Evolutionary conservation across 2,329 filamentous ascomycete genomes (phyloP).

Genomic region (Clonostachys rhizophaga): DNA sequence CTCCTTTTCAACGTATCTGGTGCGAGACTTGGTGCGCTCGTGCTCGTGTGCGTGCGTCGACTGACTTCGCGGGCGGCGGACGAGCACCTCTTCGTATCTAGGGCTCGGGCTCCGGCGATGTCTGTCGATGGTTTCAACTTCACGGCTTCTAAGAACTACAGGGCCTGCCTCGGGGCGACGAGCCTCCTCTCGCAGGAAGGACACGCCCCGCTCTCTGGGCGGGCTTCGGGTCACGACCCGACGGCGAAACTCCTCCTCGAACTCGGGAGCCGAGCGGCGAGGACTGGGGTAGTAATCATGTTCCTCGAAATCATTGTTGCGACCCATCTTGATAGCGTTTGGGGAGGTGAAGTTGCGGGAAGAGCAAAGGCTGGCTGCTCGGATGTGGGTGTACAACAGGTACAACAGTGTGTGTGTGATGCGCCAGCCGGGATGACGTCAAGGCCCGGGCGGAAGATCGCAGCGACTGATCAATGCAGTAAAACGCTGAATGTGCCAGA

Average conservation of each 20-base stretch:
- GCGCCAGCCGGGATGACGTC: background rate
- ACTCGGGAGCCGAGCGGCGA: constrained; percentile 23
- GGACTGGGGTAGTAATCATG: constrained; percentile 34
- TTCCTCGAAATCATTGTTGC: constrained; percentile 37
- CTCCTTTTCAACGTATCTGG: constrained; percentile 4
- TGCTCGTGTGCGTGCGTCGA: background rate
- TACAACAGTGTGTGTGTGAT: background rate
- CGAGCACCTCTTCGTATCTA: constrained; percentile 6
- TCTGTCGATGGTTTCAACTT: constrained; percentile 50
- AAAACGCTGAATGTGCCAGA: no score
- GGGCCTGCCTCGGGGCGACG: constrained; percentile 42
- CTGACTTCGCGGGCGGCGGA: background rate
- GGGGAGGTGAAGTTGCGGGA: background rate
- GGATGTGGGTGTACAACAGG: background rate
- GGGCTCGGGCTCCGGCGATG: constrained; percentile 40
- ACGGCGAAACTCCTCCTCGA: constrained; percentile 10
- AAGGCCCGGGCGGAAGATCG: no score
- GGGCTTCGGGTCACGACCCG: constrained; percentile 14
- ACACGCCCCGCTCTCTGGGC: constrained; percentile 31
- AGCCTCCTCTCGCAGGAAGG: constrained; percentile 46
- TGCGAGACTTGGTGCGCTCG: constrained; percentile 1
- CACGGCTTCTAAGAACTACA: constrained; percentile 49
- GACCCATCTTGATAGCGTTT: constrained; percentile 15
- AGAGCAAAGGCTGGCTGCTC: no score
- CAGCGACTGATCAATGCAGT: no score